Evolutionary conservation across 306 rosid species (phyloP).

Genomic region (Crataegus laevigata): DNA sequence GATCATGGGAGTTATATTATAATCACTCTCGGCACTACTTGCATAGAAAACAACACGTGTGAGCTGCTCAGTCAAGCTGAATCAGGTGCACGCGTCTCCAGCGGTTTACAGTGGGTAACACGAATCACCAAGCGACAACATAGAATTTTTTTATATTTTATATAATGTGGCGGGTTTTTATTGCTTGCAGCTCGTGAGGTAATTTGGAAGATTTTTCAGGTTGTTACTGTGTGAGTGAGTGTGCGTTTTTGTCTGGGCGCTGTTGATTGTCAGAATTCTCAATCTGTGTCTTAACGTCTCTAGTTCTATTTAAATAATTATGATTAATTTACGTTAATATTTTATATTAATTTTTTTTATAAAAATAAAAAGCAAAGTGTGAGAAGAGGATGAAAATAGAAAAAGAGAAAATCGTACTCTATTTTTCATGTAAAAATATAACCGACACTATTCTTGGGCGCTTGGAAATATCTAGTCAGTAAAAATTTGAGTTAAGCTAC

Average conservation of each 20-base stretch:
- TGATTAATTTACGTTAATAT: accelerated
- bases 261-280: neutral
- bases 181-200: neutral
- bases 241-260: neutral
- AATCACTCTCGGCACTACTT: neutral
- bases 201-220: neutral
- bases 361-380: no score
- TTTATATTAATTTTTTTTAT: no score
- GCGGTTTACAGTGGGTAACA: neutral
- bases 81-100: neutral
- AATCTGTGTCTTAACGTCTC: no score
- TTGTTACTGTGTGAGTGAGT: neutral
- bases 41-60: neutral
- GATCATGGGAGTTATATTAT: neutral
- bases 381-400: accelerated
- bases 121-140: neutral
- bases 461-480: no score
- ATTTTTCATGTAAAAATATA: no score
- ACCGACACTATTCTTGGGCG: no score
- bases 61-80: neutral
- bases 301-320: accelerated
- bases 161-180: neutral
- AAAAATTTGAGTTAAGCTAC: neutral
- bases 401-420: accelerated
- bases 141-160: neutral